These are phyloP conservation scores for Gracilariopsis chorda DNA, from an alignment of 23 red algal genomes.

Conservation along the genomic window DNA sequence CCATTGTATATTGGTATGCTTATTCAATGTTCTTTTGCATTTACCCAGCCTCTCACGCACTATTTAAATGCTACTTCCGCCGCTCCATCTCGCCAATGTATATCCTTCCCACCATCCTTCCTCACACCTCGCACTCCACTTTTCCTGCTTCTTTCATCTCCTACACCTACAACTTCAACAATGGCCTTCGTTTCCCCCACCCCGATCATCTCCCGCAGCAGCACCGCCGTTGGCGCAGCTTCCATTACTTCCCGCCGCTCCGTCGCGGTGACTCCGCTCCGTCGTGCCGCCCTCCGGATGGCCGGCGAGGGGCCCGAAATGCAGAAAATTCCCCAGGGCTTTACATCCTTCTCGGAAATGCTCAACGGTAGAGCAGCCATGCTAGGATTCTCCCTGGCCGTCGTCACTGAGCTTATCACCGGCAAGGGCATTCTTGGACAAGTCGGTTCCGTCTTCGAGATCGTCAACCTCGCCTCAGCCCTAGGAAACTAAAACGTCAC, in stretches of 20 bases:
- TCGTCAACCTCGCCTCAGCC: slow-evolving; percentile 38
- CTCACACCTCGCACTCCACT: not conserved
- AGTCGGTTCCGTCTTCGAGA: slow-evolving; percentile 49
- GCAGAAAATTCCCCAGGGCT: slow-evolving; percentile 63
- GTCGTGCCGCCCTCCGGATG: slow-evolving; percentile 13
- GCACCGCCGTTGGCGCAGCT: not conserved
- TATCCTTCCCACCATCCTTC: no score
- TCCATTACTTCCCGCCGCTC: slow-evolving; percentile 2
- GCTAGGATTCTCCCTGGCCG: slow-evolving; percentile 54
- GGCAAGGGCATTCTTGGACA: slow-evolving; percentile 66
- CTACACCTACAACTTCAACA: not conserved
- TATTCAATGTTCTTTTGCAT: not conserved
- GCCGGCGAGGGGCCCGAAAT: not conserved
- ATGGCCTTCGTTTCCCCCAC: slow-evolving; percentile 34
- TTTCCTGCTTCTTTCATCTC: not conserved
- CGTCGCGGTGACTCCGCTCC: not conserved
- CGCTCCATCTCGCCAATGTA: not conserved
- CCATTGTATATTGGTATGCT: not conserved
- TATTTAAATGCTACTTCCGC: not conserved
- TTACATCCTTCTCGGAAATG: slow-evolving; percentile 65
- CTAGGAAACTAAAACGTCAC: slow-evolving; percentile 18
- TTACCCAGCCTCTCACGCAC: no score
- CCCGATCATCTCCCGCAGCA: slow-evolving; percentile 12
- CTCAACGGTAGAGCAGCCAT: slow-evolving; percentile 81
- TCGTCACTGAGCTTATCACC: slow-evolving; percentile 60